These are phyloP conservation scores for Fusarium buharicum DNA, from an alignment of 2,329 filamentous ascomycete species.

Conservation along the genomic window DNA sequence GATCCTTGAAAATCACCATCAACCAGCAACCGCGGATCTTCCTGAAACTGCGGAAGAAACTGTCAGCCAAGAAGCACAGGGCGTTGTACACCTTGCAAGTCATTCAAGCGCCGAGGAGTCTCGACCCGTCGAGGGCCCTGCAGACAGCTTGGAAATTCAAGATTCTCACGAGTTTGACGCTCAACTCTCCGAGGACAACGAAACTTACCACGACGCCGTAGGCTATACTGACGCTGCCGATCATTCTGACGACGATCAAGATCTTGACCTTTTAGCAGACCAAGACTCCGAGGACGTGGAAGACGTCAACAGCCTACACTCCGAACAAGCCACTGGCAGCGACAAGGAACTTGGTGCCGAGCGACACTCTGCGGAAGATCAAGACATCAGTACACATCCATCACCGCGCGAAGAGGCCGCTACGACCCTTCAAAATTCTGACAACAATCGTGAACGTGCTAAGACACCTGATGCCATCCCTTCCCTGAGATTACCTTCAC, in stretches of 20 bases:
- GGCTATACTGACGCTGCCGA: not conserved
- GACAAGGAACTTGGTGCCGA: not conserved
- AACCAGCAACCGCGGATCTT: not conserved
- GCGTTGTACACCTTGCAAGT: not conserved
- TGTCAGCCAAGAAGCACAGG: not conserved
- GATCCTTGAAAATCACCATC: not conserved
- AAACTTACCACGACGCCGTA: not conserved
- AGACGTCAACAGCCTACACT: not conserved
- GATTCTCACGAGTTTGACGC: not conserved
- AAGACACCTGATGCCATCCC: not conserved
- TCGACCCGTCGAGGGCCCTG: not conserved
- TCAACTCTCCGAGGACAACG: not conserved
- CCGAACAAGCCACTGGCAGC: not conserved
- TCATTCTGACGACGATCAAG: conserved; percentile 1
- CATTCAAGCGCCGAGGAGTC: not conserved
- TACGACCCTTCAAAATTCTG: not conserved
- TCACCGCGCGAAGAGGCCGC: not conserved
- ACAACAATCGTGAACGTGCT: not conserved
- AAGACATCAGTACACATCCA: not conserved
- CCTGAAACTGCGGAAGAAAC: not conserved
- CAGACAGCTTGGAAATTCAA: not conserved
- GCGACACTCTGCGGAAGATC: not conserved
- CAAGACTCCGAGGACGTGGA: too few species aligned
- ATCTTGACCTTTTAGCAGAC: not conserved
- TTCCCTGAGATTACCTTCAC: not conserved